Evolutionary conservation across 2,329 filamentous ascomycete genomes (phyloP).

Genomic region (Trichoderma semiorbis): DNA sequence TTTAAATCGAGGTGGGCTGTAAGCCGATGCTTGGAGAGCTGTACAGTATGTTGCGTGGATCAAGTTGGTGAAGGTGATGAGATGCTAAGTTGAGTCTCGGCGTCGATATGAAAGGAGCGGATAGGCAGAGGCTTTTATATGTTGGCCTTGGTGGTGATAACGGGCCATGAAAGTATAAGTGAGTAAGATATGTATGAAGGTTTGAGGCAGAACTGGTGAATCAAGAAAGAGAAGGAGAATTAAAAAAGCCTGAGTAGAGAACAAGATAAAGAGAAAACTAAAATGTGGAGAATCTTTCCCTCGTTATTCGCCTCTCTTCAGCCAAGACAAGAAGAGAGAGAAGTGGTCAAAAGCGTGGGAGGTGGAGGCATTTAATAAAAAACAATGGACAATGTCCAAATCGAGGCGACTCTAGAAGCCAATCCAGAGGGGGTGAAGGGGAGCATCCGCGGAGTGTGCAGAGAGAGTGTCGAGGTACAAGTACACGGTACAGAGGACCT

Average conservation of each 20-base stretch:
- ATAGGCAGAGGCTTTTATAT: neutral
- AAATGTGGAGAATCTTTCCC: neutral
- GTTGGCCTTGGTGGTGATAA: neutral
- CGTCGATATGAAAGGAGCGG: neutral
- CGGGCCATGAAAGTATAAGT: neutral
- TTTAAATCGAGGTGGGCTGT: slow-evolving; percentile 3
- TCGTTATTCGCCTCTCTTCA: neutral
- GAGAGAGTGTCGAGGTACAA: neutral
- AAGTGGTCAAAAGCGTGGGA: slow-evolving; percentile 9
- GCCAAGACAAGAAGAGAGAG: slow-evolving; percentile 8
- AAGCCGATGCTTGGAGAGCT: neutral
- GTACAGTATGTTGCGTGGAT: neutral
- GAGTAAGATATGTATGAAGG: neutral
- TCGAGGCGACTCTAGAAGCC: neutral
- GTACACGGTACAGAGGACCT: neutral
- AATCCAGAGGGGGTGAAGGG: neutral
- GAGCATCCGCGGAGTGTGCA: neutral
- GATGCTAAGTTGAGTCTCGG: neutral
- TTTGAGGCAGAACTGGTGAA: neutral
- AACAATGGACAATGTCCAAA: slow-evolving; percentile 1
- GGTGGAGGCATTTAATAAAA: slow-evolving; percentile 21
- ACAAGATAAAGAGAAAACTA: neutral
- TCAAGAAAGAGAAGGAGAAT: neutral
- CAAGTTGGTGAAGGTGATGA: neutral
- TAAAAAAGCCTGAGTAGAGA: neutral